Evolutionary conservation across 257 asterid species (phyloP).

Genomic region (Ajuga chamaepitys): DNA sequence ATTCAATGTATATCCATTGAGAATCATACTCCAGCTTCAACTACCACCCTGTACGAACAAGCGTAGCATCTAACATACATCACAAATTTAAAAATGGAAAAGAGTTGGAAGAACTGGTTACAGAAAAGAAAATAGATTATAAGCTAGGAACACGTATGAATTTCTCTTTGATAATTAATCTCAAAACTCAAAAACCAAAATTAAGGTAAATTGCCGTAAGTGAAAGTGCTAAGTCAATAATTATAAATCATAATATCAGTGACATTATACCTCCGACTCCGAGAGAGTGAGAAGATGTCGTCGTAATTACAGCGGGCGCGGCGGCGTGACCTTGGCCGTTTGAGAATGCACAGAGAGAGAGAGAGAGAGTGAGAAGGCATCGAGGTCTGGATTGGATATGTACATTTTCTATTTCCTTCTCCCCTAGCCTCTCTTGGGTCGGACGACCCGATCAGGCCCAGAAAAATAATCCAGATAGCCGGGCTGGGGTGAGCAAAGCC

Average conservation of each 20-base stretch:
- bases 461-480: no score
- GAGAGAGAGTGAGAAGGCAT: neutral
- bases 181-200: neutral
- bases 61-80: neutral
- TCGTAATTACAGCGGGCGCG: neutral
- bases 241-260: no score
- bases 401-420: neutral
- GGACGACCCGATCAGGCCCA: no score
- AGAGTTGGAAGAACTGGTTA: neutral
- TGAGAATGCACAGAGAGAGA: neutral
- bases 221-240: neutral
- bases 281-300: neutral
- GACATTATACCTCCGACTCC: no score
- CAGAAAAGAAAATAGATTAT: neutral
- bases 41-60: conserved; percentile 15
- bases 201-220: neutral
- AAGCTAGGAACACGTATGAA: neutral
- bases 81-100: neutral
- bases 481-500: no score
- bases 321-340: conserved; percentile 10
- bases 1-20: conserved; percentile 34
- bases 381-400: neutral
- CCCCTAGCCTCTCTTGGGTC: no score
- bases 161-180: neutral
- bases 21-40: conserved; percentile 40